Conservation (phyloP, 768 basidiomycete species). For the Suillus ampliporus region DNA sequence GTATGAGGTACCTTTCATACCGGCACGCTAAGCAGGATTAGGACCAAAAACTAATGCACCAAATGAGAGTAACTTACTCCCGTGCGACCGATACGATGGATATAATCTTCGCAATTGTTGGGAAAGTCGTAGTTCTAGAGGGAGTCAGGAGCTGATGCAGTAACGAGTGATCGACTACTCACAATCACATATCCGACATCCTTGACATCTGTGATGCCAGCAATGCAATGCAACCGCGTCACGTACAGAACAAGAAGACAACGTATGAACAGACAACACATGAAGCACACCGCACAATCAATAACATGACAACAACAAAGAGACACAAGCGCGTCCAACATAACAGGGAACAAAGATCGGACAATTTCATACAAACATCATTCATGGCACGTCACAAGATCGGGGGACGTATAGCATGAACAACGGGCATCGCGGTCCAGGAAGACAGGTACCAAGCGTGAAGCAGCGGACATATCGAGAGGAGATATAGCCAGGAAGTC, state of each 20-base stretch:
- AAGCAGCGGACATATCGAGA: constrained; percentile 26
- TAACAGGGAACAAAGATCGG: constrained; percentile 19
- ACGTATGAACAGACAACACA: constrained; percentile 26
- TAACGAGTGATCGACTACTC: constrained; percentile 39
- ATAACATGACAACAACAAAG: constrained; percentile 31
- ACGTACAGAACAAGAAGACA: constrained; percentile 25
- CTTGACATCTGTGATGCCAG: constrained; percentile 84
- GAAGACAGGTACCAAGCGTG: constrained; percentile 28
- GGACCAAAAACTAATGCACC: constrained; percentile 20
- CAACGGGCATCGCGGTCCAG: constrained; percentile 29
- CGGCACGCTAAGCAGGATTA: constrained; percentile 68
- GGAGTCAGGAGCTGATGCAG: constrained; percentile 17
- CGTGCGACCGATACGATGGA: constrained; percentile 98
- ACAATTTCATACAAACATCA: constrained; percentile 6
- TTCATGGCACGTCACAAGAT: constrained; percentile 12
- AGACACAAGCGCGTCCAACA: constrained; percentile 41
- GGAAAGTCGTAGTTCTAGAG: constrained; percentile 95
- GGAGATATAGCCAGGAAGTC: constrained; percentile 29
- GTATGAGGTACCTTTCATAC: constrained; percentile 89
- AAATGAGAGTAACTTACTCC: constrained; percentile 58
- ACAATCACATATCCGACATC: constrained; percentile 98
- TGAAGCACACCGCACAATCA: constrained; percentile 40
- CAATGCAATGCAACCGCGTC: constrained; percentile 38
- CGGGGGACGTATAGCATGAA: constrained; percentile 12
- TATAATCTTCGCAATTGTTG: constrained; percentile 98